A percentile compares a stretch with the other conserved stretches of the same genome.
These are phyloP conservation scores for Eimeria necatrix DNA, from an alignment of 169 alveolate genomes.

Conservation along the genomic window DNA sequence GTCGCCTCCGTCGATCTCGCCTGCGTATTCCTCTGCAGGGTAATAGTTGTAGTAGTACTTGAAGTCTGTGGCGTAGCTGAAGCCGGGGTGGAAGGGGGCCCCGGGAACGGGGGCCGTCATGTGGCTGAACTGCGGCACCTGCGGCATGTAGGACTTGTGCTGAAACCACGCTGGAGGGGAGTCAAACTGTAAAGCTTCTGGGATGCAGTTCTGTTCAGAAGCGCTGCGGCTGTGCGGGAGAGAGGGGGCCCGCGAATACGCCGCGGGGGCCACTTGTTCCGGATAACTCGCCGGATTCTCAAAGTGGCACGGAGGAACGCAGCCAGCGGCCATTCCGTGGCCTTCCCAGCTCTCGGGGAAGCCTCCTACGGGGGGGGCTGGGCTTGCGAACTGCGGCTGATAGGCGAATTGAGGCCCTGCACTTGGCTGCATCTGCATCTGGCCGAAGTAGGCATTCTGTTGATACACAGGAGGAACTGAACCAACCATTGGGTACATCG, in stretches of 20 bases:
- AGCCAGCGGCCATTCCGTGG: not conserved
- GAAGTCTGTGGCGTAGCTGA: slow-evolving; percentile 41
- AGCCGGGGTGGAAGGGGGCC: slow-evolving; percentile 53
- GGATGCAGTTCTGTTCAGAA: not conserved
- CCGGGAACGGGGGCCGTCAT: slow-evolving; percentile 10
- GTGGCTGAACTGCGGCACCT: slow-evolving; percentile 5
- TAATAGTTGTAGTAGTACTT: slow-evolving; percentile 55
- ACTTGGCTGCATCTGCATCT: not conserved
- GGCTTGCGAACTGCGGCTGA: not conserved
- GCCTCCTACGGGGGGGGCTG: not conserved
- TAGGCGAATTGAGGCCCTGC: not conserved
- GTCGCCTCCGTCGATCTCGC: not conserved
- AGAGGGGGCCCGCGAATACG: not conserved
- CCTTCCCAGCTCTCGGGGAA: not conserved
- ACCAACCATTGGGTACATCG: not conserved
- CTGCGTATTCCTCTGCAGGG: slow-evolving; percentile 27
- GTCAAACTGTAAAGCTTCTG: not conserved
- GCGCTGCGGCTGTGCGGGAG: not conserved
- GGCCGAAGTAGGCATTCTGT: not conserved
- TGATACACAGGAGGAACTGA: not conserved
- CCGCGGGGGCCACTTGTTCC: not conserved
- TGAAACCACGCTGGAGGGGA: not conserved
- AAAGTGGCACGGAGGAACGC: not conserved
- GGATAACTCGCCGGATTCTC: not conserved
- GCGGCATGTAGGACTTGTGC: slow-evolving; percentile 41